Base-by-base conservation (phyloP, 345 rosid species). In the Populus euphratica region DNA sequence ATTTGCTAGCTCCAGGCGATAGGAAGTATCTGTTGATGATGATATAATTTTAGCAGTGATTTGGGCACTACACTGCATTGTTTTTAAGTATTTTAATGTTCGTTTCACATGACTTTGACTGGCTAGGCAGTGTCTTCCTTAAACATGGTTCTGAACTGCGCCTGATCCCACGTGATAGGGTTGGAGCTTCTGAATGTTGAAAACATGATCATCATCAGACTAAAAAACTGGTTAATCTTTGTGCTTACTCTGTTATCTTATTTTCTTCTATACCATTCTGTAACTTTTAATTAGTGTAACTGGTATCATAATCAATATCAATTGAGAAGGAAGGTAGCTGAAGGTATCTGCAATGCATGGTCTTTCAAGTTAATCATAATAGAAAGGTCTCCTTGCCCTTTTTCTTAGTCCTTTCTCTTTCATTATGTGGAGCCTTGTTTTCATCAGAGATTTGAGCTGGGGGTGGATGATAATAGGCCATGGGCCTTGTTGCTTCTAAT, bases 111-210 rank as follows among this genome's bases (percentile, higher is more conserved):
- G 52, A 20, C 36, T 77, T 73, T 72, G 39, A 62, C 56, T 69
- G 69, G 44, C 75, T 54, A 96, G 99, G 99, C 64, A 96, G 93
- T 78, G 97, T 96, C 81, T 96, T 96, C 81, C 90, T 96, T 78
- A 96, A 93, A 81, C 99, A 96, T 82, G 99, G 99, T 2, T 92
- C 98, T 6, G 98, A 93, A 61, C 93, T 96, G 43, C 96, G 98
- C 25, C 88, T 96, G 71, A 96, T 96, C 68, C 99, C 99, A 23
- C 96, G 99, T 4, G 99, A 96, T 70, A 85, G 98, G 77, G 99
- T 96, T 70, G 99, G 99, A 87, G 86, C 89, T 77, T 82, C 76
- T 13, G 78, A 67, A 25, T 76, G 27, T 25, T 41, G 70, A 49
- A 21, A 59, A 71, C 54, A 77, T 56, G 68, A 54, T 65, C 36